A percentile compares a stretch with the other conserved stretches of the same genome.
Evolutionary conservation across 2,329 filamentous ascomycete genomes (phyloP).

Genomic region (Penicillium sp.): DNA sequence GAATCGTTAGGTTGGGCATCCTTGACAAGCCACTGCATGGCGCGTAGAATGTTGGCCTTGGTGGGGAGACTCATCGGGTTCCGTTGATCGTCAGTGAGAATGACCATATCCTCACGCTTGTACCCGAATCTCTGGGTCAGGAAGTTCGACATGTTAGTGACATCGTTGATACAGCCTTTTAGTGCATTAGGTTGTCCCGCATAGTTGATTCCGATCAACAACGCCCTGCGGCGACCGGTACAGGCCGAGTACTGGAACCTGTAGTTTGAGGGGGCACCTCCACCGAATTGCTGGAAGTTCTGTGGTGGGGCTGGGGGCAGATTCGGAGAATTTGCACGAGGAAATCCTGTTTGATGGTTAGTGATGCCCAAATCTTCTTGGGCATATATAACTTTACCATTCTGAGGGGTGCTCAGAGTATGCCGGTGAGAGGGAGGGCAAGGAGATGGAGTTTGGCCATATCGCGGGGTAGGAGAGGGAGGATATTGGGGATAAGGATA

Average conservation of each 20-base stretch:
- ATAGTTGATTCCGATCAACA: constrained; percentile 95
- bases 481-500: constrained; percentile 11
- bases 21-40: constrained; percentile 99
- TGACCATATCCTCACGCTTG: constrained; percentile 94
- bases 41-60: constrained; percentile 88
- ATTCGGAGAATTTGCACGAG: constrained; percentile 52
- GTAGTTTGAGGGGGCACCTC: constrained; percentile 76
- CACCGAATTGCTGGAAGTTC: constrained; percentile 69
- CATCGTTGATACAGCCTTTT: constrained; percentile 92
- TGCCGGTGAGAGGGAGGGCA: constrained; percentile 13
- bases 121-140: constrained; percentile 83
- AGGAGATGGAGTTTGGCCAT: constrained; percentile 10
- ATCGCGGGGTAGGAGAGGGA: constrained; percentile 3
- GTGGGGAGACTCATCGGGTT: constrained; percentile 97
- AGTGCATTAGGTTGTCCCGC: constrained; percentile 86
- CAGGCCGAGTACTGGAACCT: constrained; percentile 91
- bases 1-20: constrained; percentile 90
- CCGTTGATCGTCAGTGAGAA: constrained; percentile 91
- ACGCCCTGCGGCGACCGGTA: constrained; percentile 80
- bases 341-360: constrained; percentile 39
- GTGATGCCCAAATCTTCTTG: neutral
- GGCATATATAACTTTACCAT: constrained; percentile 8
- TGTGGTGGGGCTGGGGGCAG: constrained; percentile 66
- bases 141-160: constrained; percentile 92
- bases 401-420: constrained; percentile 9